A percentile compares a stretch with the other conserved stretches of the same genome.
These are phyloP conservation scores for Toxicodendron radicans DNA, from an alignment of 345 rosid species.

Conservation along the genomic window DNA sequence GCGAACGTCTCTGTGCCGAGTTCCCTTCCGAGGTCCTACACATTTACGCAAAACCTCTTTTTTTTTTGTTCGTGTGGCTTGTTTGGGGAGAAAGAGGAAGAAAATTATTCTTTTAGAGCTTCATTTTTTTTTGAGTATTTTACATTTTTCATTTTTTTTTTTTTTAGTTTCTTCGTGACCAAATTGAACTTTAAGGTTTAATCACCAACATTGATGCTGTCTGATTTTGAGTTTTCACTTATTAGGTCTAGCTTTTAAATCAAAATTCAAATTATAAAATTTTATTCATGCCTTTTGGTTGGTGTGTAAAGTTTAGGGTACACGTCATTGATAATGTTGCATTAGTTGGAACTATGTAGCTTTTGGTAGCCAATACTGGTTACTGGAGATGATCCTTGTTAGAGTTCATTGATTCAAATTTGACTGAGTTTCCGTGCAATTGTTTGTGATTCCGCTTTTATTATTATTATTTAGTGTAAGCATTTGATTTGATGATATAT, in stretches of 20 bases:
- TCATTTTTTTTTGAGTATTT: neutral
- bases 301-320: neutral
- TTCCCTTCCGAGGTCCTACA: conserved; percentile 86
- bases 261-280: neutral
- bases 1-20: conserved; percentile 99
- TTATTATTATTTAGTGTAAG: neutral
- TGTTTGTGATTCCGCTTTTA: neutral
- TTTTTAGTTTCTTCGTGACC: neutral
- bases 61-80: neutral
- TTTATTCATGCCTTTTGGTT: neutral
- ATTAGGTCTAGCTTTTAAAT: conserved; percentile 1
- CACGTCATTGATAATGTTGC: neutral
- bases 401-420: neutral
- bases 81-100: conserved; percentile 2
- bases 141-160: neutral
- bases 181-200: neutral
- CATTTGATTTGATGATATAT: neutral
- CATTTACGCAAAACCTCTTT: neutral
- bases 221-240: conserved; percentile 11
- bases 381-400: neutral
- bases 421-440: neutral
- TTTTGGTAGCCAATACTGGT: neutral
- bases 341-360: neutral
- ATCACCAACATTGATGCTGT: neutral
- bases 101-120: conserved; percentile 3